Conservation (phyloP, 805 yeast genomes). For the Starmerella apicola region DNA sequence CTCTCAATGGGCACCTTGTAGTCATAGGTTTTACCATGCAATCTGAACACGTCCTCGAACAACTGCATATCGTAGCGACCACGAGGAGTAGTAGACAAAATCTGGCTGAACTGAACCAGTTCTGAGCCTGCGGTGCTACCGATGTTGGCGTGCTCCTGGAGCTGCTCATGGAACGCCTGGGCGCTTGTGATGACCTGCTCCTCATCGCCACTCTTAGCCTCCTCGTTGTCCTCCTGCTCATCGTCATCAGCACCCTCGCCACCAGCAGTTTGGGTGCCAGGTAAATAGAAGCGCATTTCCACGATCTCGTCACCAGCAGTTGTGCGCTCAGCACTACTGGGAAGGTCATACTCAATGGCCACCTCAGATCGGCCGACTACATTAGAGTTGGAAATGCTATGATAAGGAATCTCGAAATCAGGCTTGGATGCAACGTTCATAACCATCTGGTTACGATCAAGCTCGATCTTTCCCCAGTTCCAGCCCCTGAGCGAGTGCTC, state of each 20-base stretch:
- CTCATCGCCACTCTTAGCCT: conserved; percentile 25
- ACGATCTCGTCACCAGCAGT: conserved; percentile 91
- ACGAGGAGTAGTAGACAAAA: conserved; percentile 89
- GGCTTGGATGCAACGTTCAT: conserved; percentile 82
- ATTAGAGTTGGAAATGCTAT: conserved; percentile 69
- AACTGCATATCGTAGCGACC: conserved; percentile 97
- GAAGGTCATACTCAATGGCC: conserved; percentile 67
- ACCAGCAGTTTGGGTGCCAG: conserved; percentile 55
- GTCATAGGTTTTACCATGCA: conserved; percentile 95
- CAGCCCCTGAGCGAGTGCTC: conserved; percentile 96
- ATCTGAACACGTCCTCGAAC: conserved; percentile 73
- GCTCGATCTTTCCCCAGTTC: conserved; percentile 96
- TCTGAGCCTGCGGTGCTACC: conserved; percentile 93
- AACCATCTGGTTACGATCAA: conserved; percentile 81
- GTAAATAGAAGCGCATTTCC: conserved; percentile 85
- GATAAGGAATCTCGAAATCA: conserved; percentile 79
- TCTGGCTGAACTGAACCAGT: conserved; percentile 81
- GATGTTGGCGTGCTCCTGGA: conserved; percentile 85
- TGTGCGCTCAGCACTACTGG: conserved; percentile 34
- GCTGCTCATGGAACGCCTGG: conserved; percentile 72
- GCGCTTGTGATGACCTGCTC: conserved; percentile 58
- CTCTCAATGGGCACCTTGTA: conserved; percentile 86
- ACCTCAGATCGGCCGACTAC: conserved; percentile 88
- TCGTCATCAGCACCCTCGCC: conserved; percentile 43
- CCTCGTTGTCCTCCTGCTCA: conserved; percentile 31